Base-by-base conservation (phyloP, 768 basidiomycete species). In the Coprinellus aureogranulatus region DNA sequence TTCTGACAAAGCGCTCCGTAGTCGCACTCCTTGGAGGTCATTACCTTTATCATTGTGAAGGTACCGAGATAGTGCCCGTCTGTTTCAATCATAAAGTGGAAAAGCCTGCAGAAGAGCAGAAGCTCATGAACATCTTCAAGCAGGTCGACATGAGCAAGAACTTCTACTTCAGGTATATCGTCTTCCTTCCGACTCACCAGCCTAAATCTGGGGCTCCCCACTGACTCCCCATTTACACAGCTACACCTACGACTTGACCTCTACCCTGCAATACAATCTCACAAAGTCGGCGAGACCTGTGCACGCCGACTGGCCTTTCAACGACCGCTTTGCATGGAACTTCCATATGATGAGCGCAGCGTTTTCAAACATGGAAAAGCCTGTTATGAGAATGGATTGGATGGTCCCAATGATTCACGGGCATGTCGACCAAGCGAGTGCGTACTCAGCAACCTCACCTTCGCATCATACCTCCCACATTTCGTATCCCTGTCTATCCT, bases 141-240 rank as follows among this genome's bases (percentile, higher is more conserved):
- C 92, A 95, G 70, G 94, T 98, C 1, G 96, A 99, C 67, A 85
- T 98, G 81, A 88, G 90, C n/a, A 98, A 98, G 75, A 98, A 98
- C 75, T 98, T 98, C 70, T 99, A 98, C 74, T 98, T 98, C 73
- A 94, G 92, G 92, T 92, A 61, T 34, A 68, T 57, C 27, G 57
- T 4, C 30, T 34, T 39, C 2, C 28, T 56, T 22, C 28, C 31
- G 20, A 27, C 3, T 34, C n/a, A n/a, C n/a, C n/a, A n/a, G n/a
- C n/a, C n/a, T 20, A 55, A 44, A 18, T 55, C 41, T 30, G 27
- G 20, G 40, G 52, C 65, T 44, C 59, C 55, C n/a, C n/a, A n/a
- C n/a, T n/a, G n/a, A n/a, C n/a, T 39, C 61, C 22, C 14, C n/a
- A 26, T 28, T 2, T 2, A 42, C 4, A 14, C 61, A 96, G 94